Base-by-base conservation (phyloP, 192 early-diverging fungal species). In the Obelidium mucronatum region DNA sequence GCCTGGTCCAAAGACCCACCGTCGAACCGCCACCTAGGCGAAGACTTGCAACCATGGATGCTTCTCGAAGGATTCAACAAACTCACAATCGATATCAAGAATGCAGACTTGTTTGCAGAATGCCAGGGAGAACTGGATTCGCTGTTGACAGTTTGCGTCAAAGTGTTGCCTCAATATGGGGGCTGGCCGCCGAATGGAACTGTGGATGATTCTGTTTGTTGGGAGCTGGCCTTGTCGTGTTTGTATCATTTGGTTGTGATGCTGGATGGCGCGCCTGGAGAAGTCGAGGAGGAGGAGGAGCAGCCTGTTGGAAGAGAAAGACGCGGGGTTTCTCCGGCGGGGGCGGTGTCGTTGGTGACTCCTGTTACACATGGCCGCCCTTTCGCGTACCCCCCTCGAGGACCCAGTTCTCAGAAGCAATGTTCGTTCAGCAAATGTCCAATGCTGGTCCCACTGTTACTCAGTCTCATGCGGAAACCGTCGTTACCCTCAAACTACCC, bases 231-330 rank as follows among this genome's bases (percentile, higher is more conserved):
- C 8, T 24, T 72, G 2, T 58, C 69, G 33, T 72, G 69, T 40
- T 40, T 72, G 35, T 58, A 58, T 22, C 26, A 72, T 59, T 33
- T 72, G 17, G 69, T 72, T n/a, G 54, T 72, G 15, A 58, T 72
- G n/a, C 17, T 55, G 22, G 69, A 72, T 59, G 69, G 69, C 19
- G 55, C 69, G n/a, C 33, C 34, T 35, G 69, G 54, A n/a, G n/a
- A n/a, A n/a, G n/a, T n/a, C n/a, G n/a, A n/a, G n/a, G n/a, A n/a
- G n/a, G n/a, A n/a, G n/a, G n/a, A n/a, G n/a, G n/a, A n/a, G n/a
- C n/a, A n/a, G n/a, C n/a, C n/a, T n/a, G n/a, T n/a, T n/a, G n/a
- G n/a, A n/a, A n/a, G n/a, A n/a, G n/a, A n/a, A n/a, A n/a, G n/a
- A n/a, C n/a, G n/a, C n/a, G 54, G 24, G 0, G 34, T 24, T 17